A percentile compares a stretch with the other conserved stretches of the same genome.
These are phyloP conservation scores for Cercospora sojina DNA, from an alignment of 2,329 filamentous ascomycete genomes.

Conservation along the genomic window DNA sequence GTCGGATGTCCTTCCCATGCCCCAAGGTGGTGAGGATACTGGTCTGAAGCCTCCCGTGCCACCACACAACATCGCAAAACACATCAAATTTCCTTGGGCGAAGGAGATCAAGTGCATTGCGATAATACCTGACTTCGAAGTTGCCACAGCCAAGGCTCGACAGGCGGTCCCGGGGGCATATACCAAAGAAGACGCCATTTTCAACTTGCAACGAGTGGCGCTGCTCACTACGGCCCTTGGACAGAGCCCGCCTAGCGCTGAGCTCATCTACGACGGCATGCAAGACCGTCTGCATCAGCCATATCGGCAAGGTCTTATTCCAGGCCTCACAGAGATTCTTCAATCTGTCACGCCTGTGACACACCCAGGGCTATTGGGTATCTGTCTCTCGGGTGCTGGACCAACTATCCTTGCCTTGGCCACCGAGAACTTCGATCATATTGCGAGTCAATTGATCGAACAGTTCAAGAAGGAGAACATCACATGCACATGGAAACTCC, in stretches of 20 bases:
- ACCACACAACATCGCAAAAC: conserved; percentile 90
- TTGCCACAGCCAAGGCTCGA: conserved; percentile 88
- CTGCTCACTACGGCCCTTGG: conserved; percentile 86
- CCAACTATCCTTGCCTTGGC: conserved; percentile 93
- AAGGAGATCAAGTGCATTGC: conserved; percentile 94
- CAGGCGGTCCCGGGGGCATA: conserved; percentile 80
- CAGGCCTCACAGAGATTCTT: conserved; percentile 85
- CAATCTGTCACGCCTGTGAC: conserved; percentile 84
- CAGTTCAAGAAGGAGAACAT: conserved; percentile 72
- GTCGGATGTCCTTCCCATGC: conserved; percentile 86
- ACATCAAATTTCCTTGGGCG: conserved; percentile 93
- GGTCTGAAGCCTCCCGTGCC: conserved; percentile 82
- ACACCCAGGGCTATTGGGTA: conserved; percentile 84
- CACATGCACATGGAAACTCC: conserved; percentile 78
- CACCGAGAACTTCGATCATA: conserved; percentile 82
- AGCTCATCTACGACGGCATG: conserved; percentile 96
- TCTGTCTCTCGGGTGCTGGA: conserved; percentile 91
- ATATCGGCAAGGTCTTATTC: conserved; percentile 87
- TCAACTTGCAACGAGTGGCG: conserved; percentile 93
- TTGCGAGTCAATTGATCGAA: conserved; percentile 68
- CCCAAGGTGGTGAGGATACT: conserved; percentile 87
- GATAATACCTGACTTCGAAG: conserved; percentile 93
- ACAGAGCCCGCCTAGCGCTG: conserved; percentile 83
- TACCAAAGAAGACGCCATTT: conserved; percentile 79
- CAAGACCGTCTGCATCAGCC: conserved; percentile 98